phyloP scores from a whole-genome alignment of 257 asterid genomes.

The Solanum corneliomulleri region DNA sequence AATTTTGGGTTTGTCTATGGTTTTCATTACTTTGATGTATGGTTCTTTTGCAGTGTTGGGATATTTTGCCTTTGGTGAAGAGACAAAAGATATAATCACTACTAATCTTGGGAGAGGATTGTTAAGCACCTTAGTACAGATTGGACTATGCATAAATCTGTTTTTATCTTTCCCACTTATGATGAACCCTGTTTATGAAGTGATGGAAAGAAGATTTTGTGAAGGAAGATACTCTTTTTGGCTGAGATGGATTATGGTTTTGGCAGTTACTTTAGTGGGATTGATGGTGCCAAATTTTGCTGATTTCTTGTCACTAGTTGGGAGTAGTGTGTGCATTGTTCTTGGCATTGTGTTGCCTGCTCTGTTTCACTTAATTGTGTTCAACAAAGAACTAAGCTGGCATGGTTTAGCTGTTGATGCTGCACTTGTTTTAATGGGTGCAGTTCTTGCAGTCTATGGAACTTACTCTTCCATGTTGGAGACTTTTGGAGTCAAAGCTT shows the following conservation, averaged over 20 bases:
- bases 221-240: not conserved
- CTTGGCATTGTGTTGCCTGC: conserved; percentile 1
- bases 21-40: not conserved
- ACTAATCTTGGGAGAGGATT: not conserved
- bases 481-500: not conserved
- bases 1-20: not conserved
- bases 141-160: not conserved
- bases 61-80: not conserved
- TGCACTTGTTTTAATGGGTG: not conserved
- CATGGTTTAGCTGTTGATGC: not conserved
- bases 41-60: not conserved
- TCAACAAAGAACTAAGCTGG: not conserved
- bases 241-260: not conserved
- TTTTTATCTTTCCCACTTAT: not conserved
- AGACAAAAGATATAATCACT: not conserved
- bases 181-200: conserved; percentile 2
- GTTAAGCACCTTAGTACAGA: not conserved
- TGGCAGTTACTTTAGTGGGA: not conserved
- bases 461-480: not conserved
- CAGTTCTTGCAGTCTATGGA: not conserved
- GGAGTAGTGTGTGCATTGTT: not conserved
- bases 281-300: not conserved
- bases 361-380: not conserved
- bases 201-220: not conserved
- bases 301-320: conserved; percentile 1